Evolutionary conservation across 805 yeast genomes (phyloP).

Genomic region (Myxozyma neglecta): DNA sequence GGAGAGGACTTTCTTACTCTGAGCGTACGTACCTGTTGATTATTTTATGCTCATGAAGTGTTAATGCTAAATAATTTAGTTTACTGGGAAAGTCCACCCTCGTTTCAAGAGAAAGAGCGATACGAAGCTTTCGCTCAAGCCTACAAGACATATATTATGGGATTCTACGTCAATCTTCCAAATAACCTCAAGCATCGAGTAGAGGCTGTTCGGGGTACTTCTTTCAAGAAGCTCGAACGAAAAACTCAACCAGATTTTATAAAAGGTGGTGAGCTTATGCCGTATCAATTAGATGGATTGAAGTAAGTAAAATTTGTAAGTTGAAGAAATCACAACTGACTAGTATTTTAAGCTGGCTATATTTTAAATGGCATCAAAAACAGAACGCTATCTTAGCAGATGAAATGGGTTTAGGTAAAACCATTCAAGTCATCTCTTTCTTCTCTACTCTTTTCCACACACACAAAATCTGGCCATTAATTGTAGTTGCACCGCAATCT

Average conservation of each 20-base stretch:
- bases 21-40: conserved; percentile 7
- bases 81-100: conserved; percentile 25
- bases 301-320: conserved; percentile 5
- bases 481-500: conserved; percentile 94
- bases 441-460: conserved; percentile 84
- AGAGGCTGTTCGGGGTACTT: background rate
- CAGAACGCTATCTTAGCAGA: conserved; percentile 65
- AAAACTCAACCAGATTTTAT: conserved; percentile 24
- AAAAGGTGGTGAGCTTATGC: conserved; percentile 23
- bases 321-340: background rate
- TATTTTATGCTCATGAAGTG: background rate
- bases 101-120: background rate
- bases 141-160: conserved; percentile 14
- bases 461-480: conserved; percentile 67
- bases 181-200: background rate
- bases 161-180: conserved; percentile 10
- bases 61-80: background rate
- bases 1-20: conserved; percentile 22
- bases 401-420: conserved; percentile 69
- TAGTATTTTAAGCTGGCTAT: conserved; percentile 22
- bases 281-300: conserved; percentile 30
- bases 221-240: conserved; percentile 19
- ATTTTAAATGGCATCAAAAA: conserved; percentile 25
- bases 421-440: conserved; percentile 85
- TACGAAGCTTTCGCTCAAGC: conserved; percentile 21